Percentiles rank a stretch among this genome's conserved stretches.
phyloP scores from a whole-genome alignment of 805 yeast species.

The Dipodascopsis uninucleata region DNA sequence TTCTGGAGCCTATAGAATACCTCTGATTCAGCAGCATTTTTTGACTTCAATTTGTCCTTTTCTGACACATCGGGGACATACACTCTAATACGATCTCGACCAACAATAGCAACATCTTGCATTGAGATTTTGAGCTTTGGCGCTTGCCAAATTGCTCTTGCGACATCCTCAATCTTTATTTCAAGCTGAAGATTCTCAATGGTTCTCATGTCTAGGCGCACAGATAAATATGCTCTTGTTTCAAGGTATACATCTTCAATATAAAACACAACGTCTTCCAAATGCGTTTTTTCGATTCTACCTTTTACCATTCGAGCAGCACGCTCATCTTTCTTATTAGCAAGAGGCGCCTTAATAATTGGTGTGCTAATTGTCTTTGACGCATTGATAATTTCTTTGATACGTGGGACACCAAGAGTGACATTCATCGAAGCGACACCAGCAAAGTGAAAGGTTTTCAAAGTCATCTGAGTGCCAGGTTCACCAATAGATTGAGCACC shows the following conservation, averaged over 20 bases:
- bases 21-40: constrained; percentile 39
- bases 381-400: constrained; percentile 96
- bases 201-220: constrained; percentile 76
- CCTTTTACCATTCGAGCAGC: constrained; percentile 99
- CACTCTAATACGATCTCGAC: constrained; percentile 52
- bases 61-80: constrained; percentile 25
- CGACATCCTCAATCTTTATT: constrained; percentile 79
- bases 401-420: constrained; percentile 98
- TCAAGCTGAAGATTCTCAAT: constrained; percentile 89
- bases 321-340: constrained; percentile 76
- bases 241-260: constrained; percentile 92
- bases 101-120: constrained; percentile 64
- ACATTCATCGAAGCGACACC: constrained; percentile 99
- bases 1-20: constrained; percentile 87
- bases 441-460: constrained; percentile 96
- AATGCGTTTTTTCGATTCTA: constrained; percentile 84
- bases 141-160: constrained; percentile 72
- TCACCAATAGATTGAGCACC: constrained; percentile 99
- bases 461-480: constrained; percentile 99
- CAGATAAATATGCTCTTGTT: constrained; percentile 69
- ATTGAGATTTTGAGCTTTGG: constrained; percentile 82
- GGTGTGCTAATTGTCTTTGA: constrained; percentile 94
- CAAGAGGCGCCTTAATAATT: constrained; percentile 88
- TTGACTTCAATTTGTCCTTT: constrained; percentile 30
- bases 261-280: constrained; percentile 77